Evolutionary conservation across 371 early-diverging fungal genomes (phyloP), one percentile per base, ranked within the genome.

Genomic region (Entomophthora muscae): DNA sequence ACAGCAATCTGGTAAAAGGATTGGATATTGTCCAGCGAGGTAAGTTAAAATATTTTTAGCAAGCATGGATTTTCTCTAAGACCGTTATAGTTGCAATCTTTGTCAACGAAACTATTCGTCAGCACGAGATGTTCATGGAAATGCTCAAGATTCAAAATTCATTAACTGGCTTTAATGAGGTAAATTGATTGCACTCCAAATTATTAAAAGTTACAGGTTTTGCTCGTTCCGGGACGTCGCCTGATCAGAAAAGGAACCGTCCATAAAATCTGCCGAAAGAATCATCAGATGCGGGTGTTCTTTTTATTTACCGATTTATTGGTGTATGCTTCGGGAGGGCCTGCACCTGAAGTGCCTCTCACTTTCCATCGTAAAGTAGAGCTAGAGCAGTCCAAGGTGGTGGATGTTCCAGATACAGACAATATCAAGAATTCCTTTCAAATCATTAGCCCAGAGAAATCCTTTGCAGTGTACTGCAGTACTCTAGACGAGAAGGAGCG

Each of bases 231-330:
- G 7, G 87, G 86, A 1, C 71, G 89, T 26, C 73, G 69, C 51
- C 71, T 89, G 32, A 64, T 88, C 30, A 76, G 76, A 63, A 66
- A 70, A 5, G 89, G 87, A 3, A 62, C 63, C 1, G 77, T 86
- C 26, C 77, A 76, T 54, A 86, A 85, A 76, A 78, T 85, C 30
- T 83, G 82, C 67, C 78, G 85, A 51, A 76, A 78, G 56, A 78
- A 70, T 64, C 78, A 83, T 67, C 84, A 85, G 67, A 68, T 71
- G 24, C 79, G 85, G 17, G 69, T 74, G 56, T 74, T 89, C 56
- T 81, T 84, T 65, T 68, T 89, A 54, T 80, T 89, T 69, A 79
- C 82, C 27, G 89, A 89, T 70, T 76, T 84, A 52, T 73, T 89
- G 21, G 73, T 88, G 30, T 85, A 84, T 72, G 78, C 81, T 1